These are phyloP conservation scores for Crucibulum laeve DNA, from an alignment of 768 basidiomycete genomes.

Conservation along the genomic window DNA sequence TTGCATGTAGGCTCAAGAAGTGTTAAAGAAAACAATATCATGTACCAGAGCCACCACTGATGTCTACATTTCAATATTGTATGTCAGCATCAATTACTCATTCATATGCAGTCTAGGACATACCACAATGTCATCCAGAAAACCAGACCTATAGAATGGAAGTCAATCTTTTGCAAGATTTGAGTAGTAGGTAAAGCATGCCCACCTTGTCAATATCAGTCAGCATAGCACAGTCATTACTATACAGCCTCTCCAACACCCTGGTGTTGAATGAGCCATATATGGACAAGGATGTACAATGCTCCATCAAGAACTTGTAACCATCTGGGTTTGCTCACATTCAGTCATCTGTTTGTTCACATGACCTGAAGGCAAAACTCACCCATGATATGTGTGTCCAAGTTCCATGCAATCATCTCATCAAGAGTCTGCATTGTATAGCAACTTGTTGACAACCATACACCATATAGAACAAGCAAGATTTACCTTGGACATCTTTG, in stretches of 20 bases:
- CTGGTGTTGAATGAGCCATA: neutral
- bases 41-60: slow-evolving; percentile 50
- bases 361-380: slow-evolving; percentile 4
- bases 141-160: slow-evolving; percentile 21
- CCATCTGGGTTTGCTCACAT: slow-evolving; percentile 40
- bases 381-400: slow-evolving; percentile 52
- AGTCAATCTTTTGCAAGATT: neutral
- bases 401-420: slow-evolving; percentile 41
- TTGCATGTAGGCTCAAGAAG: neutral
- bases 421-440: slow-evolving; percentile 28
- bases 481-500: slow-evolving; percentile 37
- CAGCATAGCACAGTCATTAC: slow-evolving; percentile 12
- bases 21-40: neutral
- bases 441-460: neutral
- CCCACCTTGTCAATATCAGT: slow-evolving; percentile 50
- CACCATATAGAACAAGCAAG: neutral
- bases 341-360: no score
- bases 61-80: slow-evolving; percentile 26
- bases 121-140: slow-evolving; percentile 42
- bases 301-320: slow-evolving; percentile 58
- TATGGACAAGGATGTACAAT: slow-evolving; percentile 28
- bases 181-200: neutral
- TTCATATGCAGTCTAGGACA: slow-evolving; percentile 3
- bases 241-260: slow-evolving; percentile 20
- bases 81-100: neutral